These are phyloP conservation scores for Pseudocercospora crystallina DNA, from an alignment of 2,329 filamentous ascomycete species.

Conservation along the genomic window DNA sequence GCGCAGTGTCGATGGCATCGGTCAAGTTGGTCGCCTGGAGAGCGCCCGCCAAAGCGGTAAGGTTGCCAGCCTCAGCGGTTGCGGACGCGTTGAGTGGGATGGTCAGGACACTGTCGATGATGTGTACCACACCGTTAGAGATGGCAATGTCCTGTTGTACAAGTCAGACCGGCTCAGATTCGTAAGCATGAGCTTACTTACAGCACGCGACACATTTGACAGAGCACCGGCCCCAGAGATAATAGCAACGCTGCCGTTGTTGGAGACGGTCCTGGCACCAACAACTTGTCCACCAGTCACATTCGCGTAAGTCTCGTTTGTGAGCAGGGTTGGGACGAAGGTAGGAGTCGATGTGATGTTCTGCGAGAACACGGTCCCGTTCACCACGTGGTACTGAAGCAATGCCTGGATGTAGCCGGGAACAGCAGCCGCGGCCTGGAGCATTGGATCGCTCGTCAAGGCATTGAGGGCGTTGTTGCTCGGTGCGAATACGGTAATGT, in stretches of 20 bases:
- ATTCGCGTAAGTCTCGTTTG: conserved; percentile 54
- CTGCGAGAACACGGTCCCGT: conserved; percentile 49
- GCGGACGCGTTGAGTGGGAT: conserved; percentile 36
- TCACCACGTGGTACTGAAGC: conserved; percentile 60
- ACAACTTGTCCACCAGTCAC: conserved; percentile 60
- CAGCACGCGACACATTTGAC: conserved; percentile 50
- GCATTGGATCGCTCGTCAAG: conserved; percentile 25
- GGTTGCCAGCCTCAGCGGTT: conserved; percentile 25
- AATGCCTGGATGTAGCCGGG: conserved; percentile 44
- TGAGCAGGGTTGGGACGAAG: conserved; percentile 53
- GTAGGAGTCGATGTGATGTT: conserved; percentile 36
- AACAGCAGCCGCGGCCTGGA: conserved; percentile 38
- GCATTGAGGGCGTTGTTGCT: conserved; percentile 51
- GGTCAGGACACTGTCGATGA: conserved; percentile 47
- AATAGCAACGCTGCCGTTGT: conserved; percentile 45
- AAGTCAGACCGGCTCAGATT: background rate
- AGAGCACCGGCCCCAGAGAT: conserved; percentile 54
- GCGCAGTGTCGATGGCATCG: conserved; percentile 41
- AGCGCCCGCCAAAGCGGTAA: conserved; percentile 45
- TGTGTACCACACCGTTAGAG: conserved; percentile 44
- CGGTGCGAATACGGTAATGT: conserved; percentile 61
- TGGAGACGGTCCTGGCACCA: conserved; percentile 32
- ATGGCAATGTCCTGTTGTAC: conserved; percentile 22
- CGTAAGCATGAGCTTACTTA: conserved; percentile 28
- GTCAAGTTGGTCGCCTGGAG: conserved; percentile 41